Evolutionary conservation across 805 yeast species (phyloP).

Genomic region (Barnettozyma salicaria): DNA sequence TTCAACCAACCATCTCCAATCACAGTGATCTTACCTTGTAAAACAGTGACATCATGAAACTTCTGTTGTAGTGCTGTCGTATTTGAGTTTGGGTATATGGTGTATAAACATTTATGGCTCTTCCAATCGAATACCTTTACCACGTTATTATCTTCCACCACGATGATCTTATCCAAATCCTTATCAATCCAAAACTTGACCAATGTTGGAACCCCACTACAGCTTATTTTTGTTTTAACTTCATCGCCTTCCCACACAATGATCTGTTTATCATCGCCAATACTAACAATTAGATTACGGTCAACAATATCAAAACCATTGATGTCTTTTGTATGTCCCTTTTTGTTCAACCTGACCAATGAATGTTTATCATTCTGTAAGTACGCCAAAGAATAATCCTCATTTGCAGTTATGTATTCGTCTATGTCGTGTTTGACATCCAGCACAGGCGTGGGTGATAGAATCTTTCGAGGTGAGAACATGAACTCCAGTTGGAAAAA

Average conservation of each 20-base stretch:
- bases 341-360: slow-evolving; percentile 4
- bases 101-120: slow-evolving; percentile 24
- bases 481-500: slow-evolving; percentile 24
- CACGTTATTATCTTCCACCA: slow-evolving; percentile 30
- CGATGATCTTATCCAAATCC: slow-evolving; percentile 28
- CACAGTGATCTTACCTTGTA: slow-evolving; percentile 25
- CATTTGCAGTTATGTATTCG: slow-evolving; percentile 17
- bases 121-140: slow-evolving; percentile 32
- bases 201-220: slow-evolving; percentile 22
- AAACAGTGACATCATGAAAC: slow-evolving; percentile 21
- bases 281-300: slow-evolving; percentile 26
- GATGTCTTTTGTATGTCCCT: slow-evolving; percentile 23
- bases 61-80: slow-evolving; percentile 11
- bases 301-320: slow-evolving; percentile 29
- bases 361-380: slow-evolving; percentile 21
- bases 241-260: slow-evolving; percentile 26
- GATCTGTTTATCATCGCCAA: slow-evolving; percentile 29
- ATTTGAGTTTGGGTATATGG: slow-evolving; percentile 29
- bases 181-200: slow-evolving; percentile 31
- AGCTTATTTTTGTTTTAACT: slow-evolving; percentile 6
- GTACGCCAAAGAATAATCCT: slow-evolving; percentile 17
- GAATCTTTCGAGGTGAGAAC: slow-evolving; percentile 16
- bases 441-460: slow-evolving; percentile 12
- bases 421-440: slow-evolving; percentile 19
- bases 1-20: slow-evolving; percentile 33